These are phyloP conservation scores for Proliferodiscus dingleyae DNA, from an alignment of 2,329 filamentous ascomycete genomes.

Conservation along the genomic window DNA sequence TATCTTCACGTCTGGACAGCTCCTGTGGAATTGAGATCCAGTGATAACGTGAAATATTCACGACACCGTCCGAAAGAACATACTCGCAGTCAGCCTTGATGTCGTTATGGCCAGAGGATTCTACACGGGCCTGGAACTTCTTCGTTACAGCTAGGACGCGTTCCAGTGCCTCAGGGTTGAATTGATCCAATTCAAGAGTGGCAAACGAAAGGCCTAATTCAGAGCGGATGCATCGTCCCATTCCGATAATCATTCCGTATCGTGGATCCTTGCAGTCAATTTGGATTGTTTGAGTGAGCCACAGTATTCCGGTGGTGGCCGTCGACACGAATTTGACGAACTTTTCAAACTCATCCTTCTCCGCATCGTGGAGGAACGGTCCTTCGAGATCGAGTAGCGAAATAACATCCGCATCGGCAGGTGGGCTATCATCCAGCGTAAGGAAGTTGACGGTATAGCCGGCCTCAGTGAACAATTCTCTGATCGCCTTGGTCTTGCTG, in stretches of 20 bases:
- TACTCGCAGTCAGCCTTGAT: conserved; percentile 27
- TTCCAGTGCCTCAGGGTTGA: background rate
- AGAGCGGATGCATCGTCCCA: conserved; percentile 18
- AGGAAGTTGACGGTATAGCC: background rate
- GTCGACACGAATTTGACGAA: background rate
- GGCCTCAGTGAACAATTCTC: background rate
- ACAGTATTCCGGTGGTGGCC: background rate
- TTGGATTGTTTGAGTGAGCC: conserved; percentile 9
- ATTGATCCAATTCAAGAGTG: conserved; percentile 18
- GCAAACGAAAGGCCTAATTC: conserved; percentile 15
- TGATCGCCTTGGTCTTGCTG: background rate
- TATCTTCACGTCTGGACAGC: background rate
- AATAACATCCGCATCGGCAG: background rate
- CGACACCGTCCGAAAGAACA: conserved; percentile 15
- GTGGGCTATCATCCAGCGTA: background rate
- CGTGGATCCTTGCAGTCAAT: conserved; percentile 18
- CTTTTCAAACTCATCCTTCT: background rate
- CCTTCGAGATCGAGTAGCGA: background rate
- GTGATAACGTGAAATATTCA: conserved; percentile 24
- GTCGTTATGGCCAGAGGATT: background rate
- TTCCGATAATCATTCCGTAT: conserved; percentile 11
- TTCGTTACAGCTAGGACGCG: background rate
- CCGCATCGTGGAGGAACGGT: background rate
- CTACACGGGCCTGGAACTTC: background rate
- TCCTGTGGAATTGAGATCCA: conserved; percentile 12